Conservation (phyloP, 331 rosid genomes). For the Malus hybrid region DNA sequence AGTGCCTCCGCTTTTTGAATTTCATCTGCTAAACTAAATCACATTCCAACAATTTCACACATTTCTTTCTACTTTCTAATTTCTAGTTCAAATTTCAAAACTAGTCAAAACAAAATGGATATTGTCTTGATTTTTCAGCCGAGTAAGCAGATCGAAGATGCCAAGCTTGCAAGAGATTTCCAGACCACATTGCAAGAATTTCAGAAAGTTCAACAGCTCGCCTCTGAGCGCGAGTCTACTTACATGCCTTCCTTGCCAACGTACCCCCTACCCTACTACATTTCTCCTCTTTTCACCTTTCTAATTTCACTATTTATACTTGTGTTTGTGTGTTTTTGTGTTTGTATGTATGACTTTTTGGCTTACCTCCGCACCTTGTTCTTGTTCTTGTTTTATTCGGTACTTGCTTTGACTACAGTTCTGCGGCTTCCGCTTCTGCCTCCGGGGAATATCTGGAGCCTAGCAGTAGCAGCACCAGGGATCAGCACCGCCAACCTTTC, state of each 20-base stretch:
- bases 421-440: slow-evolving; percentile 25
- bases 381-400: neutral
- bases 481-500: slow-evolving; percentile 53
- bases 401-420: neutral
- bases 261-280: neutral
- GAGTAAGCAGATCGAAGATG: slow-evolving; percentile 60
- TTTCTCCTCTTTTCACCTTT: neutral
- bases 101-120: neutral
- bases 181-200: slow-evolving; percentile 65
- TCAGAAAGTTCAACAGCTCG: slow-evolving; percentile 69
- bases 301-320: neutral
- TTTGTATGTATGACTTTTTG: neutral
- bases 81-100: neutral
- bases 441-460: slow-evolving; percentile 31
- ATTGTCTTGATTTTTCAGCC: slow-evolving; percentile 23
- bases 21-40: neutral
- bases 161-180: slow-evolving; percentile 76
- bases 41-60: neutral
- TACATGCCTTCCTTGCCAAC: slow-evolving; percentile 40
- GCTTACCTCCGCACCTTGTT: neutral
- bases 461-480: slow-evolving; percentile 7
- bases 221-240: slow-evolving; percentile 65
- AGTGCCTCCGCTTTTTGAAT: neutral
- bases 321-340: slow-evolving; percentile 18
- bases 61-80: neutral